Conservation (phyloP, 2,329 filamentous ascomycete genomes). For the Blastomyces parvus region DNA sequence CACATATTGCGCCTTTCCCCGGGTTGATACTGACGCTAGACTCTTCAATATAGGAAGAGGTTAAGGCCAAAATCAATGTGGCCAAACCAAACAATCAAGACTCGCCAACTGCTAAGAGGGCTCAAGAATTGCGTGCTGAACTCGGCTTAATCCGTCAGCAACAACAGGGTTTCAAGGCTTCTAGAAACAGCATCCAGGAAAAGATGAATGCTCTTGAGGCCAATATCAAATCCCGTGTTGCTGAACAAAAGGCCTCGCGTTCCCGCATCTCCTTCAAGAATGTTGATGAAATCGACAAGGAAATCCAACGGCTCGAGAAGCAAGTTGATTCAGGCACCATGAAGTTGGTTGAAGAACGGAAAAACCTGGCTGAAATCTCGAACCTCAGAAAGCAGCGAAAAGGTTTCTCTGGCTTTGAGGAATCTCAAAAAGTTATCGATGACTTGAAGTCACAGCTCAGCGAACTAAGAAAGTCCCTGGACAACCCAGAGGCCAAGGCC, state of each 20-base stretch:
- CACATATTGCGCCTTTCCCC: background rate
- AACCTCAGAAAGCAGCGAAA: constrained; percentile 81
- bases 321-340: constrained; percentile 82
- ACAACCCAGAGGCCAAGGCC: constrained; percentile 84
- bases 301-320: constrained; percentile 71
- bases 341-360: constrained; percentile 96
- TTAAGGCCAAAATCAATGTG: constrained; percentile 80
- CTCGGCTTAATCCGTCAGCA: constrained; percentile 75
- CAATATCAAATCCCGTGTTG: constrained; percentile 72
- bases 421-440: constrained; percentile 79
- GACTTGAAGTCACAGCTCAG: constrained; percentile 79
- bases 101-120: constrained; percentile 69
- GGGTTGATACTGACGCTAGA: background rate
- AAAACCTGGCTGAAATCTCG: constrained; percentile 74
- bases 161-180: constrained; percentile 79
- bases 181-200: constrained; percentile 67
- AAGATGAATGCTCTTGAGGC: constrained; percentile 89
- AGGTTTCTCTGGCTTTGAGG: constrained; percentile 76
- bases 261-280: constrained; percentile 77
- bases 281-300: constrained; percentile 73
- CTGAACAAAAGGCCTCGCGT: constrained; percentile 78
- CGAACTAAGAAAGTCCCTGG: constrained; percentile 76
- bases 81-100: constrained; percentile 74
- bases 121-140: constrained; percentile 74
- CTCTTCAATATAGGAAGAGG: constrained; percentile 57